Evolutionary conservation across 306 rosid genomes (phyloP).

Genomic region (Trichosanthes cucumerina): DNA sequence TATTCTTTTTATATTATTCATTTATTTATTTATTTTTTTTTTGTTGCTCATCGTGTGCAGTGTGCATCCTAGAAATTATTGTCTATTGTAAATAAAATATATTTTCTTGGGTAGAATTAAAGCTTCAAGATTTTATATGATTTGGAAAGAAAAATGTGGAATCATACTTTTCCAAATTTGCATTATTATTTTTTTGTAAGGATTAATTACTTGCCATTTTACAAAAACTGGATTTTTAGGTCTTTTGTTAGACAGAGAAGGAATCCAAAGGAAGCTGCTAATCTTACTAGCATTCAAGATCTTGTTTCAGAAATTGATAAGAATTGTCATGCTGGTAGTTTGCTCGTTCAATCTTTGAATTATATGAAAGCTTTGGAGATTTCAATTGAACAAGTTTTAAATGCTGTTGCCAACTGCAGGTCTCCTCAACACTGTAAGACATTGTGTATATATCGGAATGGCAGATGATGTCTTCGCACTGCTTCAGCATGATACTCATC

Average conservation of each 20-base stretch:
- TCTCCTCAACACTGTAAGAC: slow-evolving; percentile 63
- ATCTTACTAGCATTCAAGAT: slow-evolving; percentile 66
- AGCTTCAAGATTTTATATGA: not conserved
- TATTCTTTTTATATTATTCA: not conserved
- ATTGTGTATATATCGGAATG: slow-evolving; percentile 89
- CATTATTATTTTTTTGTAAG: not conserved
- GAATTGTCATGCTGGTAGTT: slow-evolving; percentile 56
- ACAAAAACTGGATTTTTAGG: slow-evolving; percentile 25
- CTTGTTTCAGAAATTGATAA: slow-evolving; percentile 60
- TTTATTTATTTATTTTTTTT: not conserved
- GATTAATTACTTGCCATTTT: not conserved
- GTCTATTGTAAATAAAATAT: not conserved
- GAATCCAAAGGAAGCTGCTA: slow-evolving; percentile 61
- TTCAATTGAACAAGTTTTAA: not conserved
- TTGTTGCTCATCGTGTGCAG: not conserved
- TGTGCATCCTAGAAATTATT: not conserved
- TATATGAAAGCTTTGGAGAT: not conserved
- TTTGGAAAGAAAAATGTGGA: not conserved
- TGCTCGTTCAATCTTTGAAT: slow-evolving; percentile 3
- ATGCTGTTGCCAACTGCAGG: slow-evolving; percentile 33
- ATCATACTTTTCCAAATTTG: not conserved
- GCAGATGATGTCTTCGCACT: slow-evolving; percentile 78
- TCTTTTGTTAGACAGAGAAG: slow-evolving; percentile 82
- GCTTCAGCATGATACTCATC: slow-evolving; percentile 88
- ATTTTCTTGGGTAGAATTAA: not conserved